phyloP scores from a whole-genome alignment of 2,329 filamentous ascomycete genomes.

The Graphilbum fragrans region DNA sequence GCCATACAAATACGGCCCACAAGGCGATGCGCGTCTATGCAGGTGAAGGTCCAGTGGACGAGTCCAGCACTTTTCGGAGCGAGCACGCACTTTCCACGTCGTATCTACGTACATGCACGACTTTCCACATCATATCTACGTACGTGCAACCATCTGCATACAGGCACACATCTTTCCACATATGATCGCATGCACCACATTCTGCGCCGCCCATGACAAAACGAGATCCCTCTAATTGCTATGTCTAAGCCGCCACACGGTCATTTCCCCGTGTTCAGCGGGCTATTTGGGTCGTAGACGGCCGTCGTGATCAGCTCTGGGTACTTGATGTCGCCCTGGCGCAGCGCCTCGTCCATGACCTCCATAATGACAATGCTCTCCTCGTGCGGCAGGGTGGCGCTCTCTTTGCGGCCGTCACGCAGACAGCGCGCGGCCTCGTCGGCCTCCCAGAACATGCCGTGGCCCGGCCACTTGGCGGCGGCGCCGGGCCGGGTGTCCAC shows the following conservation, averaged over 20 bases:
- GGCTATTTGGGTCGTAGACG: slow-evolving; percentile 46
- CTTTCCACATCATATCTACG: no score
- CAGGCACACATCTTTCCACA: no score
- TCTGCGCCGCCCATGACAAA: no score
- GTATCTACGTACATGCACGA: no score
- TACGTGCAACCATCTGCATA: no score
- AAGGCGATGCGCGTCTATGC: no score
- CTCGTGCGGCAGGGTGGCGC: slow-evolving; percentile 53
- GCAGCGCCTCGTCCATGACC: slow-evolving; percentile 43
- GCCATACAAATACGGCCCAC: no score
- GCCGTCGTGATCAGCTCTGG: slow-evolving; percentile 44
- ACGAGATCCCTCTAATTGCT: no score
- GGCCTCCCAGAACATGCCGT: slow-evolving; percentile 63
- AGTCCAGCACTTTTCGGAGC: no score
- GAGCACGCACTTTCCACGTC: no score
- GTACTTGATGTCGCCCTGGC: slow-evolving; percentile 40
- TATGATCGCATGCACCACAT: no score
- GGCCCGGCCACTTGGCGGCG: slow-evolving; percentile 36
- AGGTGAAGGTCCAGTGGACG: no score
- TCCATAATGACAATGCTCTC: slow-evolving; percentile 85
- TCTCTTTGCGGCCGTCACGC: slow-evolving; percentile 66
- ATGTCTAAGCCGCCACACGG: not conserved
- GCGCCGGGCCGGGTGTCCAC: slow-evolving; percentile 27
- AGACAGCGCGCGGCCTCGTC: slow-evolving; percentile 33
- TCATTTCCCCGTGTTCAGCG: slow-evolving; percentile 43